These are phyloP conservation scores for Ceratobasidium sp. DNA, from an alignment of 1,284 basidiomycete genomes.

Conservation along the genomic window DNA sequence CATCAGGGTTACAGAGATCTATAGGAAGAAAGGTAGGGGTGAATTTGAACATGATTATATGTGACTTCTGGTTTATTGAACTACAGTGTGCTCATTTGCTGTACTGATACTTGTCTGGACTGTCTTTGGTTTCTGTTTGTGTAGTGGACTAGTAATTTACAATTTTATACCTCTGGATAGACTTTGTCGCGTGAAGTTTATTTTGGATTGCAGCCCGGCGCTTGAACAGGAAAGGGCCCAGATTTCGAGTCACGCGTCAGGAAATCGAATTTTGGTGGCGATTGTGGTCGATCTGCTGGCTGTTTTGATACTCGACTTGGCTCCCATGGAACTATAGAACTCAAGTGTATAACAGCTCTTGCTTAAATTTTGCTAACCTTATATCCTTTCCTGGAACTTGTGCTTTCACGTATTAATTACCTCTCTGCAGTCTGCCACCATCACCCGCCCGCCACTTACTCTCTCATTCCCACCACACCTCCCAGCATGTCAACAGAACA, in stretches of 20 bases:
- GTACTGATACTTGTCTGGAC: slow-evolving; percentile 27
- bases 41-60: slow-evolving; percentile 29
- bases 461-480: neutral
- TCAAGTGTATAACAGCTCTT: slow-evolving; percentile 30
- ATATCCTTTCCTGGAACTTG: slow-evolving; percentile 14
- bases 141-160: slow-evolving; percentile 37
- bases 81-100: slow-evolving; percentile 31
- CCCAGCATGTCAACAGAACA: slow-evolving; percentile 50
- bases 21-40: neutral
- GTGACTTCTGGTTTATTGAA: slow-evolving; percentile 29
- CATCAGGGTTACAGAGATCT: neutral
- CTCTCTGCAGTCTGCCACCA: slow-evolving; percentile 11
- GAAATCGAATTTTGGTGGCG: slow-evolving; percentile 38
- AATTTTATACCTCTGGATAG: slow-evolving; percentile 21
- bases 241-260: slow-evolving; percentile 44
- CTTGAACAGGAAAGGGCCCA: slow-evolving; percentile 32
- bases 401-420: slow-evolving; percentile 44
- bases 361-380: slow-evolving; percentile 19
- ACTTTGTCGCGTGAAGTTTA: neutral
- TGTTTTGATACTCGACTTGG: slow-evolving; percentile 24
- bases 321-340: slow-evolving; percentile 41
- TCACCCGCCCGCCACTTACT: neutral
- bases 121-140: slow-evolving; percentile 18
- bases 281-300: slow-evolving; percentile 34
- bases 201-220: slow-evolving; percentile 14